These are phyloP conservation scores for Cercophora sp. DNA, from an alignment of 495 filamentous ascomycete genomes.

Conservation along the genomic window DNA sequence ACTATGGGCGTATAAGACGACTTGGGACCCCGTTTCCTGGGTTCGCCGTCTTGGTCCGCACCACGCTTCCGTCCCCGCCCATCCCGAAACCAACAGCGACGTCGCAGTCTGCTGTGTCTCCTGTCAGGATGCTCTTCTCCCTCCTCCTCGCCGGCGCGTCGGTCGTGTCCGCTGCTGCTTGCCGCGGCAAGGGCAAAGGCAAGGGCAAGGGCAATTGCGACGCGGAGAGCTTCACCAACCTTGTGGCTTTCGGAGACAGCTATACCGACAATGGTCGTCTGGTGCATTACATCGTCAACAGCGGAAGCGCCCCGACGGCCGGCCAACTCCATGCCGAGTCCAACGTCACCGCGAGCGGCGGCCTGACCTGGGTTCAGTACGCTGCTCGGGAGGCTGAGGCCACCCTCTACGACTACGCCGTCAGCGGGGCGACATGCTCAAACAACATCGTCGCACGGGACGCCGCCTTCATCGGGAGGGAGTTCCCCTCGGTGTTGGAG, in stretches of 20 bases:
- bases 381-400: constrained; percentile 52
- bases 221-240: constrained; percentile 22
- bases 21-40: not conserved
- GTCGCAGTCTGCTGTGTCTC: no score
- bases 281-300: constrained; percentile 54
- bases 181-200: constrained; percentile 4
- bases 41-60: not conserved
- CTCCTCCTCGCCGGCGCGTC: constrained; percentile 23
- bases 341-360: constrained; percentile 54
- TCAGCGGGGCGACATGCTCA: constrained; percentile 65
- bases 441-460: constrained; percentile 57
- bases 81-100: no score
- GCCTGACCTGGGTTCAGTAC: constrained; percentile 64
- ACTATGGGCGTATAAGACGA: not conserved
- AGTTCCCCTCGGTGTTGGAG: constrained; percentile 58
- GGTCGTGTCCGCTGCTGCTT: constrained; percentile 12
- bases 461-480: constrained; percentile 41
- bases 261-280: constrained; percentile 69
- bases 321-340: constrained; percentile 46
- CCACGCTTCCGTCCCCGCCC: not conserved
- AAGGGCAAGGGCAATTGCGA: no score
- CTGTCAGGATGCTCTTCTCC: constrained; percentile 22
- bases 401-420: constrained; percentile 69
- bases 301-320: constrained; percentile 56
- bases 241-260: constrained; percentile 63